Evolutionary conservation across 2,329 filamentous ascomycete genomes (phyloP).

Genomic region (Fusarium sp.): DNA sequence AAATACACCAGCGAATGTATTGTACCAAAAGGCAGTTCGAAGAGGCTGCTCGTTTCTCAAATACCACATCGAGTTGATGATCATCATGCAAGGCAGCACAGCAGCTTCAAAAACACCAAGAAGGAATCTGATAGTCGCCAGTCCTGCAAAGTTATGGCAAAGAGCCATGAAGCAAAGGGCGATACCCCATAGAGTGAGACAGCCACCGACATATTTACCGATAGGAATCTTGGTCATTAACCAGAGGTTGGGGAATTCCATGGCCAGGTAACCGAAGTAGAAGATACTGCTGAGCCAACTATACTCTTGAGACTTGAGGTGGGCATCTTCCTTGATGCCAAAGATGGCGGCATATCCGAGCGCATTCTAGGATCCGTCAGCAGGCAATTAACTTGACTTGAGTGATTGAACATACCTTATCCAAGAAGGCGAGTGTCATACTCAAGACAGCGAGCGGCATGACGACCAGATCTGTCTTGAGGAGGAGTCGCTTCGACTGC

Average conservation of each 20-base stretch:
- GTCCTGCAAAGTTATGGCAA: slow-evolving; percentile 35
- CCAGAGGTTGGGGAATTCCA: slow-evolving; percentile 55
- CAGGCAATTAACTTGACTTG: fast-evolving
- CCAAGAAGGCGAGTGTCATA: not conserved
- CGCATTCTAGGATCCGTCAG: not conserved
- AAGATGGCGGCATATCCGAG: slow-evolving; percentile 30
- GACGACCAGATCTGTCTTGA: slow-evolving; percentile 18
- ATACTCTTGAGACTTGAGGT: slow-evolving; percentile 59
- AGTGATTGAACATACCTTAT: not conserved
- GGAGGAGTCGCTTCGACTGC: not conserved
- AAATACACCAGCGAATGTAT: slow-evolving; percentile 46
- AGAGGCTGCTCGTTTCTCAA: slow-evolving; percentile 44
- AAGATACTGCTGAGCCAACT: slow-evolving; percentile 66
- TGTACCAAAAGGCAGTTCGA: slow-evolving; percentile 46
- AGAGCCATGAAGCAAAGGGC: slow-evolving; percentile 39
- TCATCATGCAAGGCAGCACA: slow-evolving; percentile 41
- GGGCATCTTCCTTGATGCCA: slow-evolving; percentile 32
- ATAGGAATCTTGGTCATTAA: slow-evolving; percentile 31
- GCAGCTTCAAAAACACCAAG: slow-evolving; percentile 44
- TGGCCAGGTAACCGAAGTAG: slow-evolving; percentile 58
- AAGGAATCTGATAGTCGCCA: slow-evolving; percentile 43
- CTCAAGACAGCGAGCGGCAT: slow-evolving; percentile 10
- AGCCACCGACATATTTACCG: slow-evolving; percentile 32
- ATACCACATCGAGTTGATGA: slow-evolving; percentile 48
- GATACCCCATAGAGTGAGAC: slow-evolving; percentile 35